phyloP scores from a whole-genome alignment of 2,329 filamentous ascomycete species.

The Colletotrichum tropicale region DNA sequence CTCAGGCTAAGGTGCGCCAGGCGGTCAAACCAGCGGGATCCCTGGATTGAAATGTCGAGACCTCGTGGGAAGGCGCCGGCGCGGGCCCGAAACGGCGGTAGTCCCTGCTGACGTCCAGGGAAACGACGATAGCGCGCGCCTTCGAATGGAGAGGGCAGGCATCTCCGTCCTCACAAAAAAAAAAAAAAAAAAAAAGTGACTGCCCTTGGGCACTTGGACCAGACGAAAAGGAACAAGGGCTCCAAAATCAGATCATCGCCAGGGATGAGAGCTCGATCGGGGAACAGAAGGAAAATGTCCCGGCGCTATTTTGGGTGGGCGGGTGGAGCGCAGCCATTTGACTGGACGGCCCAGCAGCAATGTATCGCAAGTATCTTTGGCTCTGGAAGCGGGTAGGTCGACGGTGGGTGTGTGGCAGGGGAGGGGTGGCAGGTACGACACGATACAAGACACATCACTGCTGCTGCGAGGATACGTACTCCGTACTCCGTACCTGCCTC shows the following conservation, averaged over 20 bases:
- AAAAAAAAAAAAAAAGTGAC: not conserved
- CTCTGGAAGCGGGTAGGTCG: not conserved
- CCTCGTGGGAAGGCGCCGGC: constrained; percentile 1
- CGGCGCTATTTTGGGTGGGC: constrained; percentile 16
- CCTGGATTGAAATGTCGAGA: not conserved
- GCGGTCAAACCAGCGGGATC: not conserved
- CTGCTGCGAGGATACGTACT: not conserved
- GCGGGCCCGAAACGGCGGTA: constrained; percentile 1
- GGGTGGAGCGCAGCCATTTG: not conserved
- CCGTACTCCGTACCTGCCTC: not conserved
- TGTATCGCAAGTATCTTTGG: not conserved
- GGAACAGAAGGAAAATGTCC: constrained; percentile 15
- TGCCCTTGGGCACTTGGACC: not conserved
- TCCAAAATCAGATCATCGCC: constrained; percentile 14
- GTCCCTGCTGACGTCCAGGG: not conserved
- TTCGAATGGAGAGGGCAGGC: not conserved
- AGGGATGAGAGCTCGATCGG: constrained; percentile 17
- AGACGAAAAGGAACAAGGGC: not conserved
- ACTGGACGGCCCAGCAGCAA: not conserved
- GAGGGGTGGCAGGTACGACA: not conserved
- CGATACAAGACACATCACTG: not conserved
- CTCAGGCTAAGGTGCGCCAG: not conserved
- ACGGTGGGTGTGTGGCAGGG: not conserved
- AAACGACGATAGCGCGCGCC: not conserved
- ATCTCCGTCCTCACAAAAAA: not conserved